Evolutionary conservation across 2,329 filamentous ascomycete genomes (phyloP).

Genomic region (Talaromyces sp.): DNA sequence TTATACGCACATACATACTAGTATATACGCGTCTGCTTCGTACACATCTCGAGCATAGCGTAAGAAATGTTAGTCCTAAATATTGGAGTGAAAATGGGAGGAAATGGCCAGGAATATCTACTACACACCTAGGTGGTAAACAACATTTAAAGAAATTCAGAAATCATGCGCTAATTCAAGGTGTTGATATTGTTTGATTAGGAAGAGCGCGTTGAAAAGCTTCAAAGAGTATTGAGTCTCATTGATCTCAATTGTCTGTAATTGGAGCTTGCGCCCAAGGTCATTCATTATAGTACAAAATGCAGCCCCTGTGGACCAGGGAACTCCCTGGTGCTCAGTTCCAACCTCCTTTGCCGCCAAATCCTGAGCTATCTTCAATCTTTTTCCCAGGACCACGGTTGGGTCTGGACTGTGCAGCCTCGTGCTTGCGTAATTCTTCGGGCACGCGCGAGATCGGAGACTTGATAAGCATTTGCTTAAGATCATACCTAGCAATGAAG

Average conservation of each 20-base stretch:
- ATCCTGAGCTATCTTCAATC: slow-evolving; percentile 46
- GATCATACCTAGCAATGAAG: slow-evolving; percentile 62
- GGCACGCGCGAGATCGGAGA: slow-evolving; percentile 84
- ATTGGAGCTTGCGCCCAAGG: too few species aligned
- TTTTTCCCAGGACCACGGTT: slow-evolving; percentile 51
- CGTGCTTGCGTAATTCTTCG: slow-evolving; percentile 86
- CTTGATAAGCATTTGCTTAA: slow-evolving; percentile 95
- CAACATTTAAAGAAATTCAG: too few species aligned
- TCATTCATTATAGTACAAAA: too few species aligned
- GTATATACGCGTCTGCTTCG: too few species aligned
- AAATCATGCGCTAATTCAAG: too few species aligned
- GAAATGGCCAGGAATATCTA: too few species aligned
- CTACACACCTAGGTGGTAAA: too few species aligned
- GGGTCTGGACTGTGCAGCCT: slow-evolving; percentile 85
- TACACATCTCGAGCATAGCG: background rate
- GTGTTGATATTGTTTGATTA: too few species aligned
- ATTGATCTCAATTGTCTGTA: too few species aligned
- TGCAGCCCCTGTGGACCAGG: too few species aligned
- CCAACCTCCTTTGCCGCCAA: slow-evolving; percentile 42
- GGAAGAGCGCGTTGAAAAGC: background rate
- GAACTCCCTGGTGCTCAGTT: slow-evolving; percentile 10
- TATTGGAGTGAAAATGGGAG: too few species aligned
- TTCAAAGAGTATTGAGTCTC: background rate
- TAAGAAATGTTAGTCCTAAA: background rate
- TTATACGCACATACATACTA: too few species aligned